A percentile compares a stretch with the other conserved stretches of the same genome.
phyloP scores from a whole-genome alignment of 129 eudicot genomes.

The sunflower (Helianthus annuus) region HanXRQr2.0-SUNRISE NC_035439.2:17537277-17537776 shows the following conservation, averaged over 20 bases:
- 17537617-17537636: too few relatives aligned
- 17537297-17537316: conserved; percentile 23
- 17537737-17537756: too few relatives aligned
- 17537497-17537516: background rate
- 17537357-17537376: background rate
- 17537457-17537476: background rate
- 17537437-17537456: background rate
- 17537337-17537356: conserved; percentile 23
- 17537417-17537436: background rate
- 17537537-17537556: background rate
- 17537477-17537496: background rate
- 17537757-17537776: background rate
- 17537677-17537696: too few relatives aligned
- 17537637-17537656: too few relatives aligned
- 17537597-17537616: too few relatives aligned
- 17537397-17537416: background rate
- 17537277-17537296: conserved; percentile 38
- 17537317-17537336: conserved; percentile 13
- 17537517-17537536: background rate
- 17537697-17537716: too few relatives aligned
- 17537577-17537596: too few relatives aligned
- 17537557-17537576: too few relatives aligned
- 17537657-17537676: too few relatives aligned
- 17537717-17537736: too few relatives aligned
- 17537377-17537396: background rate